Percentiles rank a stretch among this genome's conserved stretches.
phyloP scores from a whole-genome alignment of 352 stramenopile species.

The Globisporangium emineosum region DNA sequence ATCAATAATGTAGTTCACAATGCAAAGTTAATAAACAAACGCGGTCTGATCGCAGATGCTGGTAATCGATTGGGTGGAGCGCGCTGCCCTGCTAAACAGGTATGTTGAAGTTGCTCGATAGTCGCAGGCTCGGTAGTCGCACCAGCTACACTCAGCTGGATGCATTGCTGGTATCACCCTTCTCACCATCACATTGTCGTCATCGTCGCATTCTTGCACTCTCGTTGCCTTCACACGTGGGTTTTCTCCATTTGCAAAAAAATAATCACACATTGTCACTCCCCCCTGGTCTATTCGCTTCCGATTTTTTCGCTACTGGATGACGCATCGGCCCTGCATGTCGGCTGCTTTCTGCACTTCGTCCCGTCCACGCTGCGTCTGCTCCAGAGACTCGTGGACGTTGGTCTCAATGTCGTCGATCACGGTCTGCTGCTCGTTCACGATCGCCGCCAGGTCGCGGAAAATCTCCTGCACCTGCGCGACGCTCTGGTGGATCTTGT shows the following conservation, averaged over 20 bases:
- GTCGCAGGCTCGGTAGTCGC: background rate
- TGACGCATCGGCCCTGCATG: constrained; percentile 60
- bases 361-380: constrained; percentile 80
- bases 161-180: background rate
- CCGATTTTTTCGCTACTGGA: constrained; percentile 42
- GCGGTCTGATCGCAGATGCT: background rate
- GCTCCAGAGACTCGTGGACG: constrained; percentile 78
- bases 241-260: constrained; percentile 6
- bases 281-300: background rate
- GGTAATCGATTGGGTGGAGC: background rate
- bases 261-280: background rate
- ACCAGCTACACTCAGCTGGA: background rate
- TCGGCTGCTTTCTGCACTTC: constrained; percentile 86
- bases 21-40: background rate
- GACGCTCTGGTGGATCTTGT: constrained; percentile 87
- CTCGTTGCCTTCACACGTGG: background rate
- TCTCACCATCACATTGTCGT: background rate
- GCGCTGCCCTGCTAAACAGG: background rate
- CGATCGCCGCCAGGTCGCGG: constrained; percentile 80
- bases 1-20: background rate
- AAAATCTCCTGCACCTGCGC: constrained; percentile 91
- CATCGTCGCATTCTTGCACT: background rate
- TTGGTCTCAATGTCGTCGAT: constrained; percentile 87
- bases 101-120: background rate
- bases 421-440: constrained; percentile 78